Evolutionary conservation across 495 filamentous ascomycete genomes (phyloP).

Genomic region (Astrocystis sublimbata): DNA sequence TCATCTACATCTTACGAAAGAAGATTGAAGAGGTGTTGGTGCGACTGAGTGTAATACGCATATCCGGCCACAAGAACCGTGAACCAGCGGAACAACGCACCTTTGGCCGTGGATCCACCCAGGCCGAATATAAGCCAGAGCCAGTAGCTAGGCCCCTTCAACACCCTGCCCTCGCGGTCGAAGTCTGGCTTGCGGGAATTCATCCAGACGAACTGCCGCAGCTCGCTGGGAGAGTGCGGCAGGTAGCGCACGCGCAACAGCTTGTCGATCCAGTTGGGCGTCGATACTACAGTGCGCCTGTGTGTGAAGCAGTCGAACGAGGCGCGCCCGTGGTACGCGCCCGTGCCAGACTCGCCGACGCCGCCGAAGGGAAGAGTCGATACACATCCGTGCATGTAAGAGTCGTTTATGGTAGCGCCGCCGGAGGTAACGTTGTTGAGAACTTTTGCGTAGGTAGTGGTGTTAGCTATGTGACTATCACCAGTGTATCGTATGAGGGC

Average conservation of each 20-base stretch:
- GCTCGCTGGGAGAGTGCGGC: slow-evolving; percentile 60
- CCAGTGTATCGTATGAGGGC: no score
- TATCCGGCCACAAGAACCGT: slow-evolving; percentile 37
- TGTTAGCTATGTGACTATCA: slow-evolving; percentile 14
- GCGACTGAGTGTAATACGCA: slow-evolving; percentile 22
- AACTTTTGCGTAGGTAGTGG: slow-evolving; percentile 47
- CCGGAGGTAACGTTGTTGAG: slow-evolving; percentile 69
- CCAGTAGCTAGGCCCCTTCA: slow-evolving; percentile 54
- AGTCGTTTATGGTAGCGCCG: slow-evolving; percentile 79
- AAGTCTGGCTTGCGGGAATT: slow-evolving; percentile 70
- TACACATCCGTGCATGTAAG: slow-evolving; percentile 75
- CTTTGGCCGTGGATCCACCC: slow-evolving; percentile 47
- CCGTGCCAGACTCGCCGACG: slow-evolving; percentile 81
- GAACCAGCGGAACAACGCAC: slow-evolving; percentile 52
- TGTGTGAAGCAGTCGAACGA: slow-evolving; percentile 87
- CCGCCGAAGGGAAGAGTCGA: slow-evolving; percentile 84
- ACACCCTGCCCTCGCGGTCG: slow-evolving; percentile 69
- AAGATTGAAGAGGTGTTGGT: not conserved
- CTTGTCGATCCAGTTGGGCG: slow-evolving; percentile 78
- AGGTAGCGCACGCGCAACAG: slow-evolving; percentile 78
- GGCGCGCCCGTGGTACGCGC: slow-evolving; percentile 79
- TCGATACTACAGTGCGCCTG: slow-evolving; percentile 70
- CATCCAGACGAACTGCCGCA: slow-evolving; percentile 58
- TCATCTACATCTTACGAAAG: no score
- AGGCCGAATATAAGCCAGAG: slow-evolving; percentile 44